phyloP scores from a whole-genome alignment of 2,329 filamentous ascomycete genomes.

The Botrytis deweyae region DNA sequence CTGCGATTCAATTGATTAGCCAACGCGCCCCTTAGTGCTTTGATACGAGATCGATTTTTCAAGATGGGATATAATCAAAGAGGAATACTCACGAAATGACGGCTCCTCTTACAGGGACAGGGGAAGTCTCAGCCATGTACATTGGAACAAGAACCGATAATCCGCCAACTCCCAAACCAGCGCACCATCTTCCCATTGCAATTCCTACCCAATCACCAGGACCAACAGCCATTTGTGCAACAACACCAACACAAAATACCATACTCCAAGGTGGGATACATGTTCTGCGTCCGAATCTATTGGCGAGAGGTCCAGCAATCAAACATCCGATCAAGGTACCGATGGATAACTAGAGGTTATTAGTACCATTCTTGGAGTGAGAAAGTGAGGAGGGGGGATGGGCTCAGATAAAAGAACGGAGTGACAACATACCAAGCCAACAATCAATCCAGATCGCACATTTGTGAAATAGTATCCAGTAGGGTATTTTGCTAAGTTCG shows the following conservation, averaged over 20 bases:
- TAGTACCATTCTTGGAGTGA: neutral
- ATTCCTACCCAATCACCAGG: constrained; percentile 60
- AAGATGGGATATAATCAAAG: neutral
- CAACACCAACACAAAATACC: constrained; percentile 62
- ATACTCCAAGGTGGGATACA: constrained; percentile 55
- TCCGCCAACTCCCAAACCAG: constrained; percentile 66
- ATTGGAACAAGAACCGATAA: constrained; percentile 65
- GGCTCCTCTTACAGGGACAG: constrained; percentile 61
- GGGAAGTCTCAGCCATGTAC: constrained; percentile 65
- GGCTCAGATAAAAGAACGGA: neutral
- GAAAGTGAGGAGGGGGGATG: neutral
- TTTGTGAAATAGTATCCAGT: constrained; percentile 51
- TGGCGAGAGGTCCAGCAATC: constrained; percentile 70
- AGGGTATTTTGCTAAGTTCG: constrained; percentile 31
- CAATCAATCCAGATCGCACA: constrained; percentile 61
- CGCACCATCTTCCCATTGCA: constrained; percentile 61
- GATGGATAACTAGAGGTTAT: constrained; percentile 56
- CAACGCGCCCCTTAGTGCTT: too few relatives aligned
- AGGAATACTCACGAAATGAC: constrained; percentile 51
- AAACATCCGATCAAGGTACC: constrained; percentile 79
- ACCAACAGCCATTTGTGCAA: constrained; percentile 62
- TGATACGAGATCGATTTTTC: neutral
- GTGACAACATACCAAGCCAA: constrained; percentile 46
- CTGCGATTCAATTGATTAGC: constrained; percentile 37
- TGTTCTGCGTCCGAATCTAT: constrained; percentile 59